A percentile compares a stretch with the other conserved stretches of the same genome.
Evolutionary conservation across 345 rosid genomes (phyloP).

Genomic region (Turnera subulata): DNA sequence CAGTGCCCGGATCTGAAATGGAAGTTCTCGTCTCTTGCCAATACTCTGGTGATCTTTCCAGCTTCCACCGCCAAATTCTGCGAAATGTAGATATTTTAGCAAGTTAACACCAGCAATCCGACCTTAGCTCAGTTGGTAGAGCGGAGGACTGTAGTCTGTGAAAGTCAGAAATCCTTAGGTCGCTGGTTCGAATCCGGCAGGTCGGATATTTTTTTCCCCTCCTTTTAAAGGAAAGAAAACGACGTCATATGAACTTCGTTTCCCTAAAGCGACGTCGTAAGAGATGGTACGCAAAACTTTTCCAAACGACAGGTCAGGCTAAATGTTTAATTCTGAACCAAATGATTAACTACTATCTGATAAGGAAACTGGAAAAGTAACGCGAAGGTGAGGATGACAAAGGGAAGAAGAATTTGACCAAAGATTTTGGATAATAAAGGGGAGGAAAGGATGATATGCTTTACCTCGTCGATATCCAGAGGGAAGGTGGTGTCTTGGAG

Average conservation of each 20-base stretch:
- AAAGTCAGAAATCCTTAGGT: conserved; percentile 26
- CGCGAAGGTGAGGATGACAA: too few species aligned
- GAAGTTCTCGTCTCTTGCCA: conserved; percentile 64
- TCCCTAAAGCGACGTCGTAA: too few species aligned
- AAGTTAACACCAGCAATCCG: conserved; percentile 40
- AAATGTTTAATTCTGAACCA: too few species aligned
- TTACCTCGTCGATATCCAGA: conserved; percentile 53
- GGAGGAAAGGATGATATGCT: too few species aligned
- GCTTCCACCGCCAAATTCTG: conserved; percentile 55
- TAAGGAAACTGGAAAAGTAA: too few species aligned
- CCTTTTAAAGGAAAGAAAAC: too few species aligned
- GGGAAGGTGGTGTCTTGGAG: conserved; percentile 49
- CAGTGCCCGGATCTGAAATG: conserved; percentile 77
- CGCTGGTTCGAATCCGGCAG: conserved; percentile 89
- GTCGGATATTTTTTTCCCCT: conserved; percentile 35
- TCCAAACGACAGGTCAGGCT: too few species aligned
- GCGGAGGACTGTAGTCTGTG: conserved; percentile 99
- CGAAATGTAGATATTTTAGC: not conserved
- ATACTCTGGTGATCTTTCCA: conserved; percentile 28
- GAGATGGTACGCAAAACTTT: too few species aligned
- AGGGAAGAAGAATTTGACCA: too few species aligned
- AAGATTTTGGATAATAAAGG: too few species aligned
- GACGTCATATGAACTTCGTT: too few species aligned
- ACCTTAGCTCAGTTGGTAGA: conserved; percentile 99
- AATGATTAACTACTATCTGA: too few species aligned